Evolutionary conservation across 352 stramenopile genomes (phyloP).

Genomic region (Phytophthora chlamydospora): DNA sequence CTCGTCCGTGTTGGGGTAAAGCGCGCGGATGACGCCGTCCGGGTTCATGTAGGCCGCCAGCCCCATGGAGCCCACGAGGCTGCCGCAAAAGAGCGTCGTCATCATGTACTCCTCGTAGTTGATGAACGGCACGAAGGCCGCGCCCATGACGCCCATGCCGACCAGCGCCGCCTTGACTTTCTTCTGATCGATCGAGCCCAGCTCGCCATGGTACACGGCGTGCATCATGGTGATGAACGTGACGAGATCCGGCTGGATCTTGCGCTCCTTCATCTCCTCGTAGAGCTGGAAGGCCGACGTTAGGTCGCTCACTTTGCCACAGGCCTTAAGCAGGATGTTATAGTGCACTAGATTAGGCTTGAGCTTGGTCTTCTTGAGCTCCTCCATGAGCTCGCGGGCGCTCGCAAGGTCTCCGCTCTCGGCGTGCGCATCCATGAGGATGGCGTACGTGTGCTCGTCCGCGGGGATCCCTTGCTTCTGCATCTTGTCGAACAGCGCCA

Average conservation of each 20-base stretch:
- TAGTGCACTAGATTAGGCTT: conserved; percentile 73
- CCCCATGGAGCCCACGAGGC: conserved; percentile 80
- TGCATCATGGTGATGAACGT: conserved; percentile 92
- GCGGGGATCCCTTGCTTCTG: conserved; percentile 52
- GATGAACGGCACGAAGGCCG: conserved; percentile 68
- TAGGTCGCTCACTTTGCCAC: conserved; percentile 74
- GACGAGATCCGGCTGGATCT: conserved; percentile 71
- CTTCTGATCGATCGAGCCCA: conserved; percentile 65
- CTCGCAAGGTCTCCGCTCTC: conserved; percentile 65
- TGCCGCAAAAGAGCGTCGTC: conserved; percentile 76
- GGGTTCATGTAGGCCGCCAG: conserved; percentile 87
- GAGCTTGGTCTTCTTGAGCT: conserved; percentile 50
- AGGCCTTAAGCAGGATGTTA: conserved; percentile 81
- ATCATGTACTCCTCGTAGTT: conserved; percentile 79
- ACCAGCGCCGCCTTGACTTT: conserved; percentile 73
- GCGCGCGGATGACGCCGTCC: conserved; percentile 73
- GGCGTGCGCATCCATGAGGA: conserved; percentile 76
- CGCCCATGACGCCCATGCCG: conserved; percentile 60
- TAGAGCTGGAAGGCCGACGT: conserved; percentile 80
- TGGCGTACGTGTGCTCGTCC: conserved; percentile 71
- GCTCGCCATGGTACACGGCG: conserved; percentile 82
- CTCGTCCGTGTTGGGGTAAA: conserved; percentile 84
- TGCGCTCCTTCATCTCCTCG: conserved; percentile 83
- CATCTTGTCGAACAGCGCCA: conserved; percentile 69
- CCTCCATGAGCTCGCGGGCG: conserved; percentile 54